Evolutionary conservation across 2,329 filamentous ascomycete genomes (phyloP).

Genomic region (Fusarium neocosmosporiellum): DNA sequence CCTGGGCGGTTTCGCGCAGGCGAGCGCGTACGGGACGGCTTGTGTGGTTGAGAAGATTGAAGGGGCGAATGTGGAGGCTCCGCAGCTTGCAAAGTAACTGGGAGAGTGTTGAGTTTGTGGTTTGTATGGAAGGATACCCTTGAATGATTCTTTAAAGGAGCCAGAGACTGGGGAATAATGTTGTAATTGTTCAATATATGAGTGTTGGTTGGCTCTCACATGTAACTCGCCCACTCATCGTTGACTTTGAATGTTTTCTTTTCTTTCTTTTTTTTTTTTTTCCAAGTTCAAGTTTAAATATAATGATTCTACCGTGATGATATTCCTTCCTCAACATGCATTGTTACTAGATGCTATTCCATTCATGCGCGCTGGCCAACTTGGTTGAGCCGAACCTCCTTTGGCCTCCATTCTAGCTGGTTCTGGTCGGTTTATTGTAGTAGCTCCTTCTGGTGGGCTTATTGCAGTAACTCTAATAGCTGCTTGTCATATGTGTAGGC

Average conservation of each 20-base stretch:
- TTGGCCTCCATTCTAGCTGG: neutral
- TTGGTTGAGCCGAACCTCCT: neutral
- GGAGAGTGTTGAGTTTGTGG: neutral
- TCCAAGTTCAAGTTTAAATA: neutral
- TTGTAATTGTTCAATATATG: neutral
- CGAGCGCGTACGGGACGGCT: conserved; percentile 70
- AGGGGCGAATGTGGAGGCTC: conserved; percentile 38
- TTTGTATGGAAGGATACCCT: neutral
- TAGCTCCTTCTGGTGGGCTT: too few relatives aligned
- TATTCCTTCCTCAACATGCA: neutral
- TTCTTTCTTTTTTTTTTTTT: neutral
- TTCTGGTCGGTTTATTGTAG: too few relatives aligned
- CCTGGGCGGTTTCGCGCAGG: conserved; percentile 66
- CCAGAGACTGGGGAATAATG: neutral
- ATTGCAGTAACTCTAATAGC: too few relatives aligned
- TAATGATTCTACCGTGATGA: neutral
- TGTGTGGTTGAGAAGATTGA: conserved; percentile 68
- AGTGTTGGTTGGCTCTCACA: neutral
- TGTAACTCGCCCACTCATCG: neutral
- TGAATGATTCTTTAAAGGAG: neutral
- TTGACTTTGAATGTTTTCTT: neutral
- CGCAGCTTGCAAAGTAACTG: conserved; percentile 38
- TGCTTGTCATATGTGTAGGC: too few relatives aligned
- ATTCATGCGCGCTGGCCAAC: neutral
- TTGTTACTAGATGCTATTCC: neutral